Evolutionary conservation across 768 basidiomycete genomes (phyloP), one percentile per base, ranked within the genome.

Genomic region (Wakefieldia striispora): DNA sequence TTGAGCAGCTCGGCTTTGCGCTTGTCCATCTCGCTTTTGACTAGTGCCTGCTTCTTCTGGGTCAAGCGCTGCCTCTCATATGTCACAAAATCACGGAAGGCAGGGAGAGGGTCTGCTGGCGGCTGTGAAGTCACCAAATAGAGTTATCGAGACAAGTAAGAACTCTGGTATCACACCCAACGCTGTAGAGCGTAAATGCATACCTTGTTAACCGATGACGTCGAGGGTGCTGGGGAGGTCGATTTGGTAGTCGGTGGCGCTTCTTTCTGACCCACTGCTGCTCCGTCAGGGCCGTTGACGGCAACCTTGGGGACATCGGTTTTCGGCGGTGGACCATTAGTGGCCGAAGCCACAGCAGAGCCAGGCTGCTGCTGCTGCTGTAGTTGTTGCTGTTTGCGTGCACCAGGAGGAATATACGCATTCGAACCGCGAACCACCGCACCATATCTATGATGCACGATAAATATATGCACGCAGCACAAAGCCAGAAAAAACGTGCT

Each of bases 391-490:
- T 78, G 67, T 66, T 78, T 82, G 49, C 95, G 81, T 33, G 94
- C 93, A 52, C 86, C 91, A 2, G 95, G 95, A 40, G 97, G 97
- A 34, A 98, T 82, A 65, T 99, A 99, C 21, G 95, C 95, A 61
- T 88, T 88, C 16, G 86, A 77, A 27, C 84, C 79, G 49, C 97
- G 88, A 43, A 89, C 85, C 26, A 98, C 97, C 23, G 93, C 94
- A 49, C 90, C 89, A 65, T 92, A 98, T 69, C 94, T 97, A 63
- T 36, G 26, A 34, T 26, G 46, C 19, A 10, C 36, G 0, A 31
- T 66, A 51, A 66, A 65, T 45, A 68, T 52, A 51, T 48, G 31
- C 37, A 49, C 40, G 49, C 42, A 43, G 45, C 43, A 52, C 38
- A 43, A 55, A 34, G 57, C 52, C 29, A 16, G 38, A 40, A 20